Percentiles rank a stretch among this genome's conserved stretches.
Evolutionary conservation across 2,329 filamentous ascomycete species (phyloP).

Genomic region (Ilyonectria destructans): DNA sequence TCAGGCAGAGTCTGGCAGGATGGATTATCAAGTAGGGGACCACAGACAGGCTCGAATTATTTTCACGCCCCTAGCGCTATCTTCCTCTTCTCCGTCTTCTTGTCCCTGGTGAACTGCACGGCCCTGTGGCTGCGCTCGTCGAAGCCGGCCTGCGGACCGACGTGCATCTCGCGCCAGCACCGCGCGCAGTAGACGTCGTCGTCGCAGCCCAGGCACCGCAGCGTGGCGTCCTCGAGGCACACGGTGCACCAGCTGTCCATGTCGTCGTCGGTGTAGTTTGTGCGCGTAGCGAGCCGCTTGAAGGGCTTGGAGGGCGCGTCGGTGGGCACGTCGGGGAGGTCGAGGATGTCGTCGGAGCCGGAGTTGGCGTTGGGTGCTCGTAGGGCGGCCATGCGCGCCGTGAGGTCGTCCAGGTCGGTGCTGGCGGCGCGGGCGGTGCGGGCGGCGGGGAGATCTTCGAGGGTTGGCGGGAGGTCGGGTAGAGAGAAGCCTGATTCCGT

Average conservation of each 20-base stretch:
- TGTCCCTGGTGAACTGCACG: slow-evolving; percentile 68
- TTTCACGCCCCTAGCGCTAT: slow-evolving; percentile 57
- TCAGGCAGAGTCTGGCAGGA: slow-evolving; percentile 13
- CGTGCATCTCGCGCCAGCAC: slow-evolving; percentile 89
- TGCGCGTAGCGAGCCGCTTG: slow-evolving; percentile 58
- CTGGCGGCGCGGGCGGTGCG: slow-evolving; percentile 41
- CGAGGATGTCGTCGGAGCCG: slow-evolving; percentile 54
- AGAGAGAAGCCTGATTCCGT: slow-evolving; percentile 55
- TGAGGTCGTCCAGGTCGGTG: slow-evolving; percentile 61
- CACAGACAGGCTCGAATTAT: slow-evolving; percentile 33
- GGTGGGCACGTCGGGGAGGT: slow-evolving; percentile 67
- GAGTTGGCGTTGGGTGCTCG: slow-evolving; percentile 54
- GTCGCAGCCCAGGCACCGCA: slow-evolving; percentile 82
- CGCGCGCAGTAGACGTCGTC: slow-evolving; percentile 81
- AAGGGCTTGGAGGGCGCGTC: slow-evolving; percentile 62
- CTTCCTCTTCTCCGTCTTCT: slow-evolving; percentile 54
- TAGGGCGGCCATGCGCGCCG: slow-evolving; percentile 68
- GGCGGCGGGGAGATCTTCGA: slow-evolving; percentile 56
- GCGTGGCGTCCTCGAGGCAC: slow-evolving; percentile 83
- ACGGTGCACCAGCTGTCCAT: slow-evolving; percentile 86
- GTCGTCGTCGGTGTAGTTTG: slow-evolving; percentile 77
- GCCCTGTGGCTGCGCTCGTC: slow-evolving; percentile 81
- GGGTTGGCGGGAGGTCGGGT: slow-evolving; percentile 63
- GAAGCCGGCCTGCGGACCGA: slow-evolving; percentile 77
- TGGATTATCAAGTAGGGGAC: slow-evolving; percentile 34